Conservation (phyloP, 352 stramenopile genomes). For the Elongisporangium anandrum region DNA sequence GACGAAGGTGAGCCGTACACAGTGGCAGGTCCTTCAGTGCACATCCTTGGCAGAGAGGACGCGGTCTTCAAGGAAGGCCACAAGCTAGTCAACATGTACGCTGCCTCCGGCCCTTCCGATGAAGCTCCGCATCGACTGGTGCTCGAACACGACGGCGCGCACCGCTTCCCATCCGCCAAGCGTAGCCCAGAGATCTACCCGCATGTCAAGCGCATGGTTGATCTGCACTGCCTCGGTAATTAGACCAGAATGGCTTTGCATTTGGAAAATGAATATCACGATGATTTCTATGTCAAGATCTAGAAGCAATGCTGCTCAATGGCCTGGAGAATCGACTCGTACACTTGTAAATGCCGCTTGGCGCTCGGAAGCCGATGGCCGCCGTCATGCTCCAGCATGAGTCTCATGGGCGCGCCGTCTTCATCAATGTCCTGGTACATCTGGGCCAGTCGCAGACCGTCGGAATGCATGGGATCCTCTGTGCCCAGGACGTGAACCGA, state of each 20-base stretch:
- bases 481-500: slow-evolving; percentile 46
- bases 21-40: slow-evolving; percentile 50
- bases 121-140: slow-evolving; percentile 18
- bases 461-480: slow-evolving; percentile 23
- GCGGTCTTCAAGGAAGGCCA: slow-evolving; percentile 34
- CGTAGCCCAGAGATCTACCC: slow-evolving; percentile 20
- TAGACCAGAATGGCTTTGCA: neutral
- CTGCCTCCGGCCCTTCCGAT: slow-evolving; percentile 1
- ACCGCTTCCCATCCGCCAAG: slow-evolving; percentile 31
- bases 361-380: slow-evolving; percentile 31
- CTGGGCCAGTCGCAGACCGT: slow-evolving; percentile 18
- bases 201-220: slow-evolving; percentile 16
- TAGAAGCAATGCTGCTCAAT: slow-evolving; percentile 12
- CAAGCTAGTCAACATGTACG: slow-evolving; percentile 40
- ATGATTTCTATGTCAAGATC: too few relatives aligned
- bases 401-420: slow-evolving; percentile 12
- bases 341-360: slow-evolving; percentile 11
- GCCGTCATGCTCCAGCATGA: slow-evolving; percentile 32
- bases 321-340: slow-evolving; percentile 8
- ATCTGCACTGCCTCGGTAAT: slow-evolving; percentile 12
- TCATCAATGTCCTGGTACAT: slow-evolving; percentile 26
- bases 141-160: slow-evolving; percentile 28
- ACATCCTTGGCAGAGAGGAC: slow-evolving; percentile 49
- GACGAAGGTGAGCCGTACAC: slow-evolving; percentile 24
- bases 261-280: too few relatives aligned